Evolutionary conservation across 75 land plant species (phyloP).

Genomic region (Isoetes taiwanensis): DNA sequence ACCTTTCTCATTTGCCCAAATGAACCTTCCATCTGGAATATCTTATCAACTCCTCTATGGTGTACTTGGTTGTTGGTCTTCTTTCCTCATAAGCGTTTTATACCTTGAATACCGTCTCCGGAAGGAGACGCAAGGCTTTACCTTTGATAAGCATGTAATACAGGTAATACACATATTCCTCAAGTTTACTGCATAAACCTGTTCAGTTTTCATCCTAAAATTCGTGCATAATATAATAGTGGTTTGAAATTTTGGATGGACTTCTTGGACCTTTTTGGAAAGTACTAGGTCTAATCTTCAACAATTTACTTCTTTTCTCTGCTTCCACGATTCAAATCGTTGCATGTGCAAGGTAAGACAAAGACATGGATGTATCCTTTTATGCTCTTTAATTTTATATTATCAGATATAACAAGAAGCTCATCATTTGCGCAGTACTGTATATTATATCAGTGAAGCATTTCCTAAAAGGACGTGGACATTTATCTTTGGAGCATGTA

Average conservation of each 20-base stretch:
- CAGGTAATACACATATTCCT: conserved; percentile 48
- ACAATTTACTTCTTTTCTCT: conserved; percentile 32
- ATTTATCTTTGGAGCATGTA: not conserved
- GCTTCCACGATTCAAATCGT: conserved; percentile 42
- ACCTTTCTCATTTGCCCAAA: conserved; percentile 80
- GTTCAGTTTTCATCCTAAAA: too few relatives aligned
- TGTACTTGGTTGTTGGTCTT: conserved; percentile 69
- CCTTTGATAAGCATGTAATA: conserved; percentile 72
- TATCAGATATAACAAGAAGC: too few relatives aligned
- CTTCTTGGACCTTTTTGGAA: not conserved
- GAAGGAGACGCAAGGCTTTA: conserved; percentile 57
- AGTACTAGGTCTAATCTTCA: conserved; percentile 28
- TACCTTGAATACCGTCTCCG: conserved; percentile 72
- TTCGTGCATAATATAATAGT: too few relatives aligned
- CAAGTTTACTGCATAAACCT: too few relatives aligned
- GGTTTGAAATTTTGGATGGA: not conserved
- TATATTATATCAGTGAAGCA: too few relatives aligned
- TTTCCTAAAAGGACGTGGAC: conserved; percentile 8
- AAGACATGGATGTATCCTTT: not conserved
- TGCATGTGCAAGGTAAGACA: conserved; percentile 42
- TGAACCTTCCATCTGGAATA: conserved; percentile 60
- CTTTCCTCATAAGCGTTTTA: conserved; percentile 59
- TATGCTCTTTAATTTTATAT: not conserved
- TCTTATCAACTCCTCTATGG: conserved; percentile 73
- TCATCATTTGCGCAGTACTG: too few relatives aligned